Evolutionary conservation across 257 asterid species (phyloP).

Genomic region (Anisodus tanguticus): DNA sequence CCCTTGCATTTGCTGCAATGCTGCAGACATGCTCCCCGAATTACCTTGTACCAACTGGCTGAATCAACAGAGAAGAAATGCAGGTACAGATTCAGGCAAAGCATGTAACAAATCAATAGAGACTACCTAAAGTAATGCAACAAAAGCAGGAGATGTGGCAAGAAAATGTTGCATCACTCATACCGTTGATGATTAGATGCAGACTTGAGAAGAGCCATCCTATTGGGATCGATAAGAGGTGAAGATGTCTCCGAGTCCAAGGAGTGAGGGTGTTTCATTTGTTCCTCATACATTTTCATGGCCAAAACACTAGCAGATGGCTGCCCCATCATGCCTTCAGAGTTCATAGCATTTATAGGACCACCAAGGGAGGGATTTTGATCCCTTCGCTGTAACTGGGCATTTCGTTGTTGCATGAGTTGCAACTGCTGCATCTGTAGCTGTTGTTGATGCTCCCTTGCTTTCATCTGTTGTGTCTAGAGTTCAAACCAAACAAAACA

Average conservation of each 20-base stretch:
- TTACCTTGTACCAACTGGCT: slow-evolving; percentile 92
- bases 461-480: slow-evolving; percentile 92
- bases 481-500: slow-evolving; percentile 29
- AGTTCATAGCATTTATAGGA: slow-evolving; percentile 71
- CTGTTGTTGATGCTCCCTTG: slow-evolving; percentile 96
- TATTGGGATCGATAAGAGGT: slow-evolving; percentile 80
- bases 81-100: slow-evolving; percentile 21
- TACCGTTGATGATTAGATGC: slow-evolving; percentile 95
- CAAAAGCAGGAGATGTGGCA: neutral
- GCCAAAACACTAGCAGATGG: slow-evolving; percentile 95
- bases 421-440: slow-evolving; percentile 94
- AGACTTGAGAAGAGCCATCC: slow-evolving; percentile 95
- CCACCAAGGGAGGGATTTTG: slow-evolving; percentile 89
- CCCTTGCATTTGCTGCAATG: slow-evolving; percentile 99
- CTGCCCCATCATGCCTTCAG: slow-evolving; percentile 94
- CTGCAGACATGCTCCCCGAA: slow-evolving; percentile 85
- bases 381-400: slow-evolving; percentile 92
- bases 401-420: slow-evolving; percentile 91
- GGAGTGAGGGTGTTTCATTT: slow-evolving; percentile 86
- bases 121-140: slow-evolving; percentile 4
- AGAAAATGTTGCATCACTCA: slow-evolving; percentile 34
- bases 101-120: neutral
- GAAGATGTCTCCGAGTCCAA: slow-evolving; percentile 93
- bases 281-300: slow-evolving; percentile 95
- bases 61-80: slow-evolving; percentile 45